Conservation (phyloP, 176 grass and related monocot genomes). For the Alopecurus myosuroides region DNA sequence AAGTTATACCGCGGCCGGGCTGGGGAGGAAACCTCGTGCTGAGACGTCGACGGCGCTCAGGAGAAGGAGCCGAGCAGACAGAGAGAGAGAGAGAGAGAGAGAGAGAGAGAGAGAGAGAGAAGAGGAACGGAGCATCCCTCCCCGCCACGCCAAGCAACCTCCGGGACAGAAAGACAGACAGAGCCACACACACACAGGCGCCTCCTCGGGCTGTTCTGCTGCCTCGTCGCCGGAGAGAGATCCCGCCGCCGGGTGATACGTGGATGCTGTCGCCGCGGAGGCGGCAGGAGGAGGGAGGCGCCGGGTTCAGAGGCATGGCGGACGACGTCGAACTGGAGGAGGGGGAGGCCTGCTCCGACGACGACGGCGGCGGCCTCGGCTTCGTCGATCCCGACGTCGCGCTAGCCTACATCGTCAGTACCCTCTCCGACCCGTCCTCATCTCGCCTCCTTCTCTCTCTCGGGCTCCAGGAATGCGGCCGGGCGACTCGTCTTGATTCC, state of each 20-base stretch:
- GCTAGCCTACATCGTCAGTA: conserved; percentile 80
- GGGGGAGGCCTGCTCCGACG: conserved; percentile 46
- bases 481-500: background rate
- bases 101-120: background rate
- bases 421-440: no score
- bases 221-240: background rate
- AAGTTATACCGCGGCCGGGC: background rate
- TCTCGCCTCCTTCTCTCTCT: background rate
- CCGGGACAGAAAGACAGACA: background rate
- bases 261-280: conserved; percentile 18
- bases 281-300: background rate
- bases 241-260: background rate
- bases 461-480: background rate
- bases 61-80: no score
- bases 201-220: background rate
- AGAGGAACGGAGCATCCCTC: background rate
- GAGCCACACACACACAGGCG: background rate
- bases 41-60: background rate
- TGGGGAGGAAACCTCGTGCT: background rate
- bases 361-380: background rate
- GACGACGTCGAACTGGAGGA: conserved; percentile 53
- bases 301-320: background rate
- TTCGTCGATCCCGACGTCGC: conserved; percentile 51
- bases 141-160: background rate
- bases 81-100: background rate